Base-by-base conservation (phyloP, 129 eudicot genomes). In the Calendula officinalis region DNA sequence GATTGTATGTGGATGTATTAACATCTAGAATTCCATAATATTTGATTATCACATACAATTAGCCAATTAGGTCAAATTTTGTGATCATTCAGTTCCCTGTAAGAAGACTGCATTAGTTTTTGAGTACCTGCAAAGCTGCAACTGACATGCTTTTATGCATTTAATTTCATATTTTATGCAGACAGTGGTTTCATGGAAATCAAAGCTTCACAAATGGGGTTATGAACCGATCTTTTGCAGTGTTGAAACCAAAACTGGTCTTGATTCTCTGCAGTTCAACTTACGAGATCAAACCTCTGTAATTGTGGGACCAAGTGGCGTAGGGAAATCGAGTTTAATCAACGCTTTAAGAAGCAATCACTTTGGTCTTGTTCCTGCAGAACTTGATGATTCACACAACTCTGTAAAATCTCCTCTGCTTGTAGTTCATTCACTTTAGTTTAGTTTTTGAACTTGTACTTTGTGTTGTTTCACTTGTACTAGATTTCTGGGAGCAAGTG, bases 241-340 rank as follows among this genome's bases (percentile, higher is more conserved):
- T 71, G 95, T 81, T 39, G 89, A 88, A 55, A 74, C 95, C 49
- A 78, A 88, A 57, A 66, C 47, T 22, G 92, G 89, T 60, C 85
- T 92, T 8, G 91, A 88, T 70, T 71, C 87, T 5, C 85, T 92
- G 58, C 81, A 80, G 68, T 81, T 79, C 62, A 81, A 67, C 41
- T 47, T 92, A 70, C 79, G 95, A 66, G 95, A 77, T 6, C 78
- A 82, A 75, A 88, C 87, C n/a, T 76, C 99, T 15, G 99, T 92
- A 14, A 83, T 88, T 74, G 95, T 92, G 75, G 99, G 99, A 54
- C 99, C 99, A 40, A 92, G 99, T 63, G 99, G 99, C 39, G 99
- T 92, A 60, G 99, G 99, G 27, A 92, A 92, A 73, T 92, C 99
- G 39, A 88, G 99, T 57, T 56, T 92, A 75, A 92, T 92, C 69